Percentiles rank a stretch among this genome's conserved stretches.
Conservation (phyloP, 139 green algal genomes). For the Volvox africanus region DNA sequence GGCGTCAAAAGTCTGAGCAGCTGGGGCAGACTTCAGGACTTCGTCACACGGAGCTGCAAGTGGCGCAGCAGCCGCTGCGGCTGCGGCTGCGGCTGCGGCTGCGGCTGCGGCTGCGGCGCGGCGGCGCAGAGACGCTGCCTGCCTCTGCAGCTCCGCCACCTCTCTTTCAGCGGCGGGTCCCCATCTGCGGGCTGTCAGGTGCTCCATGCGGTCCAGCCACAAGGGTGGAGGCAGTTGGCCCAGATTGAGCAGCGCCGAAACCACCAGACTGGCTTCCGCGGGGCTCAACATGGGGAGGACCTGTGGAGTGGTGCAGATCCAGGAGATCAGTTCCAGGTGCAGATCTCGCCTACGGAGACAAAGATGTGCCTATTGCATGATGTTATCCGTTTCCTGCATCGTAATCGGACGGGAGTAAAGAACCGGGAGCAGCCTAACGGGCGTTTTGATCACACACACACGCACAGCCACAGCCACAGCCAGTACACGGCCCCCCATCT, state of each 20-base stretch:
- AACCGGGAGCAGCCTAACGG: neutral
- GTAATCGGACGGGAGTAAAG: too few species aligned
- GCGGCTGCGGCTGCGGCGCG: neutral
- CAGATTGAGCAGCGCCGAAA: neutral
- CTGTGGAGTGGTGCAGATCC: neutral
- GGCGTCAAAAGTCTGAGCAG: neutral
- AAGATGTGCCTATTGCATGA: neutral
- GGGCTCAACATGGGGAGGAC: conserved; percentile 3
- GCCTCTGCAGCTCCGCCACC: neutral
- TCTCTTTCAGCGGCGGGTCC: neutral
- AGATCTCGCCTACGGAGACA: neutral
- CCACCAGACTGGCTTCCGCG: neutral
- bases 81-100: neutral
- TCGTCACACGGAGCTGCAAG: neutral
- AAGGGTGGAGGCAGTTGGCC: conserved; percentile 21
- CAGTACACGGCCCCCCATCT: neutral
- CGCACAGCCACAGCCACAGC: neutral
- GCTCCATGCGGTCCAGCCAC: conserved; percentile 14
- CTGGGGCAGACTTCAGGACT: neutral
- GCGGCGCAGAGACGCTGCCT: neutral
- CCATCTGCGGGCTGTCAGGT: conserved; percentile 1
- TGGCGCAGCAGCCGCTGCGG: neutral
- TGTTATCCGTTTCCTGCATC: too few species aligned
- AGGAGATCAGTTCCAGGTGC: neutral
- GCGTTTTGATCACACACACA: neutral